Conservation (phyloP, 2,329 filamentous ascomycete species). For the Pleomassaria siparia region DNA sequence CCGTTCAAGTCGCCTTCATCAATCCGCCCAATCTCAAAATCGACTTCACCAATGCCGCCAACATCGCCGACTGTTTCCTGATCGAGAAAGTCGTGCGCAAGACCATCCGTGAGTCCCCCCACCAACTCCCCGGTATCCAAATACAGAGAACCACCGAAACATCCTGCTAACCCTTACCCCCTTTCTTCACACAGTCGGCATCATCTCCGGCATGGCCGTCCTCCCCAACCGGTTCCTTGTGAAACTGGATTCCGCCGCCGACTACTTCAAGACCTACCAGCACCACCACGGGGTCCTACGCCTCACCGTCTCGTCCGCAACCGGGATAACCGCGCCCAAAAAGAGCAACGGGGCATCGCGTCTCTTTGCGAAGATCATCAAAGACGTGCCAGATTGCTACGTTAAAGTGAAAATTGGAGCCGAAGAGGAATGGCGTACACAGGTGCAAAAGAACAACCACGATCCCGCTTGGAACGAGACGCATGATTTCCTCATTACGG, state of each 20-base stretch:
- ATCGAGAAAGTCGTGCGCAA: conserved; percentile 50
- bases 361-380: conserved; percentile 48
- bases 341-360: conserved; percentile 45
- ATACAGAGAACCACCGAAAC: no score
- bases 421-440: conserved; percentile 49
- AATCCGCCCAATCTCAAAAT: conserved; percentile 51
- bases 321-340: conserved; percentile 42
- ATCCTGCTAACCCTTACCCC: no score
- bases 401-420: conserved; percentile 49
- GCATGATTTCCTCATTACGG: conserved; percentile 51
- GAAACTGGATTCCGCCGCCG: conserved; percentile 50
- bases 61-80: conserved; percentile 47
- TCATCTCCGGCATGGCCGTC: conserved; percentile 50
- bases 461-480: conserved; percentile 53
- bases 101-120: no score
- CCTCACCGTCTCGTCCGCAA: conserved; percentile 47
- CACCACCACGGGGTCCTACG: conserved; percentile 48
- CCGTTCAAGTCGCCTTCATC: conserved; percentile 53
- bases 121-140: no score
- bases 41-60: conserved; percentile 52
- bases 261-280: conserved; percentile 54
- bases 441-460: conserved; percentile 45
- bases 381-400: conserved; percentile 53
- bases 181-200: no score
- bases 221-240: conserved; percentile 54